Percentiles rank a stretch among this genome's conserved stretches.
phyloP scores from a whole-genome alignment of 2,329 filamentous ascomycete species.

The Fusarium tupiense region DNA sequence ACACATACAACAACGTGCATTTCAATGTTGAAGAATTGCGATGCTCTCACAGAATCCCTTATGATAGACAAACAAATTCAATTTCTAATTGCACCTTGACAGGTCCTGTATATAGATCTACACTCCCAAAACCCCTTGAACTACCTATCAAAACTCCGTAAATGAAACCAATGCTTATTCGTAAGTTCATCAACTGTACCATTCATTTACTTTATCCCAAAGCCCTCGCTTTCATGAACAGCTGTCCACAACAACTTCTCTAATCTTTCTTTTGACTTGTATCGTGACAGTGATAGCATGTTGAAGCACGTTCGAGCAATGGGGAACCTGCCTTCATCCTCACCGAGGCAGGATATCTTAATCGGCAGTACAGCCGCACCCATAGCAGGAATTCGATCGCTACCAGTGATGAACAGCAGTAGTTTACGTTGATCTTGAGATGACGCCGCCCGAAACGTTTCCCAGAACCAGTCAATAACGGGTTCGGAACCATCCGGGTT shows the following conservation, averaged over 20 bases:
- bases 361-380: slow-evolving; percentile 83
- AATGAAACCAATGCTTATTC: slow-evolving; percentile 25
- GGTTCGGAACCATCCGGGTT: slow-evolving; percentile 69
- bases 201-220: slow-evolving; percentile 78
- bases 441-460: slow-evolving; percentile 74
- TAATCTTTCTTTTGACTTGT: slow-evolving; percentile 71
- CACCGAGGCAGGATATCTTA: slow-evolving; percentile 78
- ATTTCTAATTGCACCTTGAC: background rate
- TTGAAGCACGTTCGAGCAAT: slow-evolving; percentile 94
- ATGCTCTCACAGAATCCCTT: background rate
- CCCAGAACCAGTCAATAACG: slow-evolving; percentile 88
- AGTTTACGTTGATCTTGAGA: slow-evolving; percentile 79
- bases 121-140: background rate
- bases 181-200: slow-evolving; percentile 29
- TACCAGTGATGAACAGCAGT: slow-evolving; percentile 88
- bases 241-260: slow-evolving; percentile 83
- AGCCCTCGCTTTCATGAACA: slow-evolving; percentile 90
- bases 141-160: slow-evolving; percentile 32
- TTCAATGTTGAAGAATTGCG: background rate
- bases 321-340: slow-evolving; percentile 79
- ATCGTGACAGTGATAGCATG: slow-evolving; percentile 79
- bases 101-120: slow-evolving; percentile 16
- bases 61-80: background rate
- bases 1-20: background rate
- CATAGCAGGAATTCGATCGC: slow-evolving; percentile 89